phyloP scores from a whole-genome alignment of 2,329 filamentous ascomycete species.

The Fusarium pseudocircinatum region DNA sequence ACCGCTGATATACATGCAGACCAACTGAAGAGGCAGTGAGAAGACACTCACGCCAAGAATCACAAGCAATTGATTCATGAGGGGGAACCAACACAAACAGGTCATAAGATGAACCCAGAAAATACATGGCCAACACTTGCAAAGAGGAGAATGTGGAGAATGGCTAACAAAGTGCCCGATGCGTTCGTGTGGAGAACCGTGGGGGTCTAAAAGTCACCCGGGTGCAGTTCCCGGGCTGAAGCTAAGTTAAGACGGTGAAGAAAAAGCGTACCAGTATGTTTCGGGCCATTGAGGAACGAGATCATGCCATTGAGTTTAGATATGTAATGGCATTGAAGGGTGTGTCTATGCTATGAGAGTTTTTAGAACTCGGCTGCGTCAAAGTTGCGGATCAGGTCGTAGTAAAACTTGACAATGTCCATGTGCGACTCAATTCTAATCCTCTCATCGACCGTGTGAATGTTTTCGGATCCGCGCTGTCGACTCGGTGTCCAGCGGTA shows the following conservation, averaged over 20 bases:
- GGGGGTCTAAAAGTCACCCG: neutral
- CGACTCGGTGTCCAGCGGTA: slow-evolving; percentile 57
- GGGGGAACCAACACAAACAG: neutral
- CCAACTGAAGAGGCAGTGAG: neutral
- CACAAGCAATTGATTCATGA: neutral
- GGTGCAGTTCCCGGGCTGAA: neutral
- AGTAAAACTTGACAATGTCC: slow-evolving; percentile 56
- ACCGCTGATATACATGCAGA: neutral
- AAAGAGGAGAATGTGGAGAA: slow-evolving; percentile 23
- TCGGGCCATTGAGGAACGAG: neutral
- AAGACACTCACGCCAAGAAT: neutral
- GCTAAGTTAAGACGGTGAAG: slow-evolving; percentile 3
- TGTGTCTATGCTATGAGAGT: neutral
- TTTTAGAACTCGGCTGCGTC: slow-evolving; percentile 48
- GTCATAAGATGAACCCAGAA: neutral
- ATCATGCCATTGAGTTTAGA: neutral
- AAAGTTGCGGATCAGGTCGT: slow-evolving; percentile 56
- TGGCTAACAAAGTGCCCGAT: slow-evolving; percentile 3
- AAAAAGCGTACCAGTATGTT: neutral
- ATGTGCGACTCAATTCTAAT: slow-evolving; percentile 52
- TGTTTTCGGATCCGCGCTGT: slow-evolving; percentile 39
- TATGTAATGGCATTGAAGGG: neutral
- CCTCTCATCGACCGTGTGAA: slow-evolving; percentile 56
- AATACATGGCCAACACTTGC: neutral
- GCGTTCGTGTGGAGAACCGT: slow-evolving; percentile 20